Conservation (phyloP, 2,329 filamentous ascomycete genomes). For the Aspergillus sp. region DNA sequence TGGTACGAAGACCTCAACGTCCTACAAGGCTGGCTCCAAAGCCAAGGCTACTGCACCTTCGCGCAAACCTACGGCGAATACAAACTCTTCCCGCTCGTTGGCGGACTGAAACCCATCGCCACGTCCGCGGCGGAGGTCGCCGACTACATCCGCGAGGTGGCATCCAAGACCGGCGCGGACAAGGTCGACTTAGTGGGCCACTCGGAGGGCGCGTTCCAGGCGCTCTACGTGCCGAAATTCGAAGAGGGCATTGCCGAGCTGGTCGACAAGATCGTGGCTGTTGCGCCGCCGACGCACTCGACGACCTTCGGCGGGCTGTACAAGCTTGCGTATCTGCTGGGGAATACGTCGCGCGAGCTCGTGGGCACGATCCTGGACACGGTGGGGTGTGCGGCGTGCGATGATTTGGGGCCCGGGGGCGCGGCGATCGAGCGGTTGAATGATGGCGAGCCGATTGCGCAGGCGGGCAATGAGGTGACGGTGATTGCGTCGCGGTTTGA, state of each 20-base stretch:
- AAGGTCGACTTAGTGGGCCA: slow-evolving; percentile 44
- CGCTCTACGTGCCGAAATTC: slow-evolving; percentile 41
- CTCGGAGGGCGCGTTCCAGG: slow-evolving; percentile 44
- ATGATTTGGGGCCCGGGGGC: slow-evolving; percentile 29
- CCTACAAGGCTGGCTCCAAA: slow-evolving; percentile 35
- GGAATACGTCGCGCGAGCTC: slow-evolving; percentile 21
- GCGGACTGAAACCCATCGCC: slow-evolving; percentile 37
- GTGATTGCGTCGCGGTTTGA: slow-evolving; percentile 33
- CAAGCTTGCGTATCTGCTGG: slow-evolving; percentile 26
- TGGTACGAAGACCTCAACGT: slow-evolving; percentile 37
- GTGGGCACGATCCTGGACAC: slow-evolving; percentile 23
- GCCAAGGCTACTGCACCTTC: slow-evolving; percentile 43
- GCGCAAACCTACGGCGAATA: slow-evolving; percentile 43
- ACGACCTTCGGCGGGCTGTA: slow-evolving; percentile 31
- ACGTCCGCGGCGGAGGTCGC: slow-evolving; percentile 41
- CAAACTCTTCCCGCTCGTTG: slow-evolving; percentile 34
- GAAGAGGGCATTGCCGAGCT: slow-evolving; percentile 24
- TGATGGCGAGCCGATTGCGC: slow-evolving; percentile 32
- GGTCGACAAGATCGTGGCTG: slow-evolving; percentile 33
- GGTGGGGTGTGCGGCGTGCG: slow-evolving; percentile 33
- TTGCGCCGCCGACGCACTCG: slow-evolving; percentile 36
- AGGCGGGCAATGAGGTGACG: slow-evolving; percentile 31
- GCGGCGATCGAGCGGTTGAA: slow-evolving; percentile 29
- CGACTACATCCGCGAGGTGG: slow-evolving; percentile 37
- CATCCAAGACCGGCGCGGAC: slow-evolving; percentile 31